Conservation (phyloP, 306 rosid genomes). For the Inga laurina region DNA sequence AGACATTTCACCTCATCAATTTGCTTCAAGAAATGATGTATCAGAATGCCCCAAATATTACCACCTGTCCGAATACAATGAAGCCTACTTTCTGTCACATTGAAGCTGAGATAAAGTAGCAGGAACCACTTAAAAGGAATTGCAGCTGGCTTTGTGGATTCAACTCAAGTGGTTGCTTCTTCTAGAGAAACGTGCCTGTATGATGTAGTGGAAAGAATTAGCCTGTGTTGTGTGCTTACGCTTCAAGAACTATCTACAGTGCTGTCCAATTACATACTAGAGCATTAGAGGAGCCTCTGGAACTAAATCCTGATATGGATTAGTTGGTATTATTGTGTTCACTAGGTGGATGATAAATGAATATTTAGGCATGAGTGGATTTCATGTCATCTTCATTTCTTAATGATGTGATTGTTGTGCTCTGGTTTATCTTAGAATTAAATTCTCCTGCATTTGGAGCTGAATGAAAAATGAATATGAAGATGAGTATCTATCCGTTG, state of each 20-base stretch:
- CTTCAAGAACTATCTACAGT: not conserved
- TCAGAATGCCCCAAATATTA: not conserved
- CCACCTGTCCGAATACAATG: not conserved
- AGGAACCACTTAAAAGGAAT: not conserved
- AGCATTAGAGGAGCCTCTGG: not conserved
- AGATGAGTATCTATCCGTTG: not conserved
- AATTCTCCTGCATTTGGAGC: not conserved
- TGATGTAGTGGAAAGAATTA: not conserved
- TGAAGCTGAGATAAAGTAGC: conserved; percentile 7
- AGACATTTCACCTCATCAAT: conserved; percentile 28
- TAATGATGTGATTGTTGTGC: not conserved
- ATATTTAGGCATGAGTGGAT: not conserved
- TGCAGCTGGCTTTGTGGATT: conserved; percentile 1
- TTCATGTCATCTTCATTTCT: not conserved
- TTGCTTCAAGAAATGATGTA: conserved; percentile 12
- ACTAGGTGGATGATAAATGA: not conserved
- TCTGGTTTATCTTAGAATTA: not conserved
- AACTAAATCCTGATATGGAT: not conserved
- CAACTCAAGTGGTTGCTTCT: conserved; percentile 3
- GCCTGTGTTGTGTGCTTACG: not conserved
- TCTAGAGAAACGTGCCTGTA: not conserved
- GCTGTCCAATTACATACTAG: not conserved
- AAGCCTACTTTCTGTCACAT: conserved; percentile 18
- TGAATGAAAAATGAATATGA: not conserved
- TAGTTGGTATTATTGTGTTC: not conserved